These are phyloP conservation scores for Smithsoniella earleae DNA, from an alignment of 163 green algal species.

Conservation along the genomic window DNA sequence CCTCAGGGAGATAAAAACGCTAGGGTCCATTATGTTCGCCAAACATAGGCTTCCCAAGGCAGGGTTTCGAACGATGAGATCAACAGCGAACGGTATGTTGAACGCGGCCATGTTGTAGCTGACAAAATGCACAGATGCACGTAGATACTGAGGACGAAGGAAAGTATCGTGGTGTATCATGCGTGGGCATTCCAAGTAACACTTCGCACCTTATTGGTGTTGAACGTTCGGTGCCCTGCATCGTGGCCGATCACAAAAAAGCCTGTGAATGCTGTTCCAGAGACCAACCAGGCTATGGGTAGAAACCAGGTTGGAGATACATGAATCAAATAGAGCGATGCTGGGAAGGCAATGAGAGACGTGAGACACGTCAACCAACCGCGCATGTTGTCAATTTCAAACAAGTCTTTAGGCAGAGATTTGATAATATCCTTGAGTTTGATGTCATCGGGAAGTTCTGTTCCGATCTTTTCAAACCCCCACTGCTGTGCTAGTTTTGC, in stretches of 20 bases:
- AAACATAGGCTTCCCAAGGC: neutral
- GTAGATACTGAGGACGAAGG: too few relatives aligned
- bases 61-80: neutral
- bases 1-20: too few relatives aligned
- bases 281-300: conserved; percentile 76
- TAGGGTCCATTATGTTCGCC: too few relatives aligned
- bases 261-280: conserved; percentile 83
- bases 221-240: conserved; percentile 85
- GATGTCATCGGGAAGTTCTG: conserved; percentile 66
- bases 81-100: neutral
- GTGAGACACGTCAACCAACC: conserved; percentile 69
- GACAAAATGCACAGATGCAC: neutral
- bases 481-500: conserved; percentile 48
- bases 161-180: too few relatives aligned
- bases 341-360: conserved; percentile 57
- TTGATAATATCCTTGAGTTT: conserved; percentile 69
- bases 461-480: conserved; percentile 69
- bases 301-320: conserved; percentile 81
- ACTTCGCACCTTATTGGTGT: conserved; percentile 75
- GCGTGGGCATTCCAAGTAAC: too few relatives aligned
- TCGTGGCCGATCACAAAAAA: conserved; percentile 95
- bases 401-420: conserved; percentile 70
- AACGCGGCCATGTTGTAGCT: neutral
- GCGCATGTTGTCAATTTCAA: conserved; percentile 76
- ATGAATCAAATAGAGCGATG: conserved; percentile 65